phyloP scores from a whole-genome alignment of 495 filamentous ascomycete species.

The Chaetomium fimeti region DNA sequence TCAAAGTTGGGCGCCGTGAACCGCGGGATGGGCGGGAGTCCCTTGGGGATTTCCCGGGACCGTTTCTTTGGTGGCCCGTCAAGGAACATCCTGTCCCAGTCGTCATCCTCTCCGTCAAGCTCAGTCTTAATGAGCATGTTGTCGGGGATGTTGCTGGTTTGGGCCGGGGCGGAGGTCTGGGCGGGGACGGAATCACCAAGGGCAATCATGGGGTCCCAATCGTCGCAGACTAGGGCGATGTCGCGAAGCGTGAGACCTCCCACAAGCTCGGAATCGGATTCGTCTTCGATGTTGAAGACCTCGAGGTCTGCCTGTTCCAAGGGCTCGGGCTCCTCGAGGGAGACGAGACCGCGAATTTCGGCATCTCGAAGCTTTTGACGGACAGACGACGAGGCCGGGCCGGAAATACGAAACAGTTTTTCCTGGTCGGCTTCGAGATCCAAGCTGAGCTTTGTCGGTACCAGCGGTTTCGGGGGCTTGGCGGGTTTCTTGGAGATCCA shows the following conservation, averaged over 20 bases:
- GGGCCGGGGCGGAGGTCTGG: slow-evolving; percentile 8
- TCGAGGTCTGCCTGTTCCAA: slow-evolving; percentile 56
- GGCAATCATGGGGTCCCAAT: slow-evolving; percentile 68
- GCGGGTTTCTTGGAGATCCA: slow-evolving; percentile 66
- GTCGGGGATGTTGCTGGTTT: slow-evolving; percentile 28
- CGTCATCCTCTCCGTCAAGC: slow-evolving; percentile 42
- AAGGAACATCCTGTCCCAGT: slow-evolving; percentile 53
- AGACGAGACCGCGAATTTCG: slow-evolving; percentile 59
- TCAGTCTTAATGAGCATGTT: slow-evolving; percentile 34
- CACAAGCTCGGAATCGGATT: slow-evolving; percentile 61
- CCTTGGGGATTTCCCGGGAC: slow-evolving; percentile 35
- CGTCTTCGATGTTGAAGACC: slow-evolving; percentile 50
- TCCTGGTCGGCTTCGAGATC: slow-evolving; percentile 81
- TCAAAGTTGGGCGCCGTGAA: slow-evolving; percentile 50
- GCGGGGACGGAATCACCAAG: slow-evolving; percentile 31
- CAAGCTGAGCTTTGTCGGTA: slow-evolving; percentile 81
- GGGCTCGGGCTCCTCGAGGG: slow-evolving; percentile 50
- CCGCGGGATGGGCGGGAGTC: slow-evolving; percentile 44
- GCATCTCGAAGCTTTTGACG: slow-evolving; percentile 56
- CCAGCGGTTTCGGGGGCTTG: slow-evolving; percentile 74
- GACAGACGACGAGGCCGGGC: slow-evolving; percentile 42
- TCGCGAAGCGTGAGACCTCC: slow-evolving; percentile 71
- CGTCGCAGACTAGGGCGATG: slow-evolving; percentile 73
- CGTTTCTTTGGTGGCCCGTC: slow-evolving; percentile 43
- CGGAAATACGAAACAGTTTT: slow-evolving; percentile 68